phyloP scores from a whole-genome alignment of 495 filamentous ascomycete species.

The Emericellopsis terricola region DNA sequence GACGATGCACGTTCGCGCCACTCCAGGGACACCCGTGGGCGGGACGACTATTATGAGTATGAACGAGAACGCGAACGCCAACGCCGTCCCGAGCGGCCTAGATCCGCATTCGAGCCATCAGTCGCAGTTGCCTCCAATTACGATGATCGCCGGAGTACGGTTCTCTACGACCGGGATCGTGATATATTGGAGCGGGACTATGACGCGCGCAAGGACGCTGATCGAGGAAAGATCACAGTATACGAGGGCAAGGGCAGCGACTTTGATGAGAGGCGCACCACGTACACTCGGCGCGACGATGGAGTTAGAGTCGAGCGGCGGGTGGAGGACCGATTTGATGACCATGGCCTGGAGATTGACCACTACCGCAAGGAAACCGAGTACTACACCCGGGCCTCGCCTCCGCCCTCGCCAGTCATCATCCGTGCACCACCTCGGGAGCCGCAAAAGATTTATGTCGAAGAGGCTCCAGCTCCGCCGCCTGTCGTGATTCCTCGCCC shows the following conservation, averaged over 20 bases:
- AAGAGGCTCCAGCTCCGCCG: constrained; percentile 45
- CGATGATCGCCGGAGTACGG: constrained; percentile 29
- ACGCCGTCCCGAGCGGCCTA: constrained; percentile 25
- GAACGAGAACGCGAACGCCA: constrained; percentile 26
- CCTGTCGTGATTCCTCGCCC: constrained; percentile 45
- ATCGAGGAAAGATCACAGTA: constrained; percentile 10
- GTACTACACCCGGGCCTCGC: constrained; percentile 39
- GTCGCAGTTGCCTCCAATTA: no score
- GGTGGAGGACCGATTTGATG: constrained; percentile 22
- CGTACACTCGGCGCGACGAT: constrained; percentile 12
- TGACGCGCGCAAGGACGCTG: constrained; percentile 13
- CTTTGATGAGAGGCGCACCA: constrained; percentile 20
- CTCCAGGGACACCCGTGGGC: constrained; percentile 14
- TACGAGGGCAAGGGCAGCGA: constrained; percentile 17
- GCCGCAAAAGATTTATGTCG: constrained; percentile 53
- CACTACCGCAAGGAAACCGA: constrained; percentile 50
- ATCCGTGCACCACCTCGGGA: constrained; percentile 43
- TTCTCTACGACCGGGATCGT: constrained; percentile 15
- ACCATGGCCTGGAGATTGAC: constrained; percentile 33
- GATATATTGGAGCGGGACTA: constrained; percentile 39
- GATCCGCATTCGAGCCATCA: constrained; percentile 23
- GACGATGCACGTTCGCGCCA: constrained; percentile 28
- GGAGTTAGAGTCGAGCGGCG: constrained; percentile 30
- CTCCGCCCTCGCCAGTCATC: constrained; percentile 40
- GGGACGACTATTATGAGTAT: constrained; percentile 23